Evolutionary conservation across 176 grass and related monocot species (phyloP), one percentile per base, ranked within the genome.

Genomic region (Musa troglodytarum): DNA sequence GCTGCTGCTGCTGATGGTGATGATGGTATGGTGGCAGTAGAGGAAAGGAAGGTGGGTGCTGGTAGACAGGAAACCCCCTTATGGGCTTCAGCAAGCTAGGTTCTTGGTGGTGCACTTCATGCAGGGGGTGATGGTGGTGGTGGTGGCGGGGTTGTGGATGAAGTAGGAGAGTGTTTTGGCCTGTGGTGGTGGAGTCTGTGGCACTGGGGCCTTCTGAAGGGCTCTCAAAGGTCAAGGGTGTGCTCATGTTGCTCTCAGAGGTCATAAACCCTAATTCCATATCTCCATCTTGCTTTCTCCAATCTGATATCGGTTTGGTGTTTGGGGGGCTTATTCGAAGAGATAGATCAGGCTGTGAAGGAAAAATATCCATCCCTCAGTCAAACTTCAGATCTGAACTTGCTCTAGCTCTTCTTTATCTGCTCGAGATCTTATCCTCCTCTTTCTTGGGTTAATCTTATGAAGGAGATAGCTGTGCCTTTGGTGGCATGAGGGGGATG

Each of bases 291-390:
- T 49, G 14, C 11, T n/a, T 53, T 20, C 11, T 73, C 20, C 70
- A 73, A 24, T 34, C 50, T 25, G 52, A 22, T 24, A 50, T 9
- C 20, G 19, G 17, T 12, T 52, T 73, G 51, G 19, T 53, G 50
- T 21, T 73, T 54, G 70, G 51, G 49, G 70, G 70, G 52, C 70
- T 73, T 7, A 73, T 73, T 53, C 54, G 70, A 53, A 73, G 70
- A 22, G 70, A 73, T 9, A 73, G 13, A 52, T 73, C 70, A 52
- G 50, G 70, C 19, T 52, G 51, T 12, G 70, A 22, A 23, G 70
- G 49, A 49, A 73, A 73, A 53, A 73, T 16, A 50, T 73, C 70
- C 70, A 73, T 73, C 57, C 21, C 22, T 68, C 1, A 24, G 9
- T 5, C 14, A 11, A 12, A 34, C 23, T 43, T 23, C 28, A 34